A percentile compares a stretch with the other conserved stretches of the same genome.
Evolutionary conservation across 495 filamentous ascomycete genomes (phyloP).

Genomic region (Corynascus novoguineensis): DNA sequence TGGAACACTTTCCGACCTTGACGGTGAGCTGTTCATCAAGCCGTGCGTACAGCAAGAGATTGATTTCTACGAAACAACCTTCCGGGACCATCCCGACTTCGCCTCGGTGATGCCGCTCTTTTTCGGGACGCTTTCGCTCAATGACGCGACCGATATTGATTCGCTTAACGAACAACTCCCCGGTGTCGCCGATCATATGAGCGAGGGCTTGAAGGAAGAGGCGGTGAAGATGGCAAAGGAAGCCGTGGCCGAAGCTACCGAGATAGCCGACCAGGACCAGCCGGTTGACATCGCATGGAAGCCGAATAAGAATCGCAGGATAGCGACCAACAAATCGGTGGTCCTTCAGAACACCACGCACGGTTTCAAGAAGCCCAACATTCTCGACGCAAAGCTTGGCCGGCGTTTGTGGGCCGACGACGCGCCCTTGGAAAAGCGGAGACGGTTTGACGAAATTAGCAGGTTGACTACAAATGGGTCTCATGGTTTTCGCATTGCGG

Average conservation of each 20-base stretch:
- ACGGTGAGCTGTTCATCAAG: slow-evolving; percentile 87
- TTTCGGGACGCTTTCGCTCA: slow-evolving; percentile 67
- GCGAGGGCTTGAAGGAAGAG: slow-evolving; percentile 38
- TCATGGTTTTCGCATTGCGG: slow-evolving; percentile 82
- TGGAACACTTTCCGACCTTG: slow-evolving; percentile 79
- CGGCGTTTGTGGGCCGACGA: slow-evolving; percentile 79
- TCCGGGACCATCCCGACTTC: slow-evolving; percentile 59
- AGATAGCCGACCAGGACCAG: slow-evolving; percentile 21
- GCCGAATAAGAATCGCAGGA: slow-evolving; percentile 47
- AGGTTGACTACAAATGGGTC: slow-evolving; percentile 72
- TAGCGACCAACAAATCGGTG: slow-evolving; percentile 69
- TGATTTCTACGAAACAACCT: slow-evolving; percentile 81
- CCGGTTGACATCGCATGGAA: slow-evolving; percentile 29
- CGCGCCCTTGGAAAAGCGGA: slow-evolving; percentile 69
- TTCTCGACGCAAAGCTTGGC: slow-evolving; percentile 92
- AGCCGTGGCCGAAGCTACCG: slow-evolving; percentile 25
- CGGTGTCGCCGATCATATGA: slow-evolving; percentile 37
- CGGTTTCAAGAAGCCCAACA: slow-evolving; percentile 80
- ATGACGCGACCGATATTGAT: slow-evolving; percentile 38
- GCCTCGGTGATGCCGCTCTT: slow-evolving; percentile 76
- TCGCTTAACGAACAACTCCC: slow-evolving; percentile 50
- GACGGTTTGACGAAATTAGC: slow-evolving; percentile 71
- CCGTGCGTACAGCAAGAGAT: slow-evolving; percentile 85
- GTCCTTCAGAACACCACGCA: slow-evolving; percentile 81
- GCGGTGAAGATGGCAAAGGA: slow-evolving; percentile 29